Percentiles rank a stretch among this genome's conserved stretches.
Evolutionary conservation across 257 asterid species (phyloP).

Genomic region (Galeopsis tetrahit): DNA sequence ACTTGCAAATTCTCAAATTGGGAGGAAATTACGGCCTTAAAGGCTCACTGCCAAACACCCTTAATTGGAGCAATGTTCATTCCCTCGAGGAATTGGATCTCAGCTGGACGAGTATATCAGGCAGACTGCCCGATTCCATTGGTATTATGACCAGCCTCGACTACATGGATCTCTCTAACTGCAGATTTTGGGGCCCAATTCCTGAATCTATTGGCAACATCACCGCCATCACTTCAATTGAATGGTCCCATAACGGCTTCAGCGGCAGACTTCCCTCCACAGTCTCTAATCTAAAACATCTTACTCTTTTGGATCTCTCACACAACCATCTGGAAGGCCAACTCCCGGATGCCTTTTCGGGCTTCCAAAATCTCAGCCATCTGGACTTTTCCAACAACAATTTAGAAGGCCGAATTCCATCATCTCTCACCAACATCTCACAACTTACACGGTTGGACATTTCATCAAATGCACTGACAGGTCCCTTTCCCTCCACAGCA

Average conservation of each 20-base stretch:
- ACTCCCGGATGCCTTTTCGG: neutral
- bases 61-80: constrained; percentile 6
- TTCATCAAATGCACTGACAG: neutral
- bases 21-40: neutral
- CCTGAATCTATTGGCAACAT: constrained; percentile 10
- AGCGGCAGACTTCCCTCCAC: neutral
- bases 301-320: no score
- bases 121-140: constrained; percentile 3
- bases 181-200: neutral
- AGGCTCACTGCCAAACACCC: neutral
- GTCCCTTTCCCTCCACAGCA: neutral
- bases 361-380: neutral
- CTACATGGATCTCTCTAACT: neutral
- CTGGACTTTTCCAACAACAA: neutral
- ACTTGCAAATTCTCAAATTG: neutral
- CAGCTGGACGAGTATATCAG: neutral
- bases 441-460: neutral
- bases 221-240: neutral
- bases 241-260: neutral
- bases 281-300: no score
- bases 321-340: no score
- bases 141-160: neutral
- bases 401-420: neutral
- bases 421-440: constrained; percentile 20
- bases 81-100: neutral